Evolutionary conservation across 23 red algal genomes (phyloP), one percentile per base, ranked within the genome.

Genomic region (Gracilaria vermiculophylla): DNA sequence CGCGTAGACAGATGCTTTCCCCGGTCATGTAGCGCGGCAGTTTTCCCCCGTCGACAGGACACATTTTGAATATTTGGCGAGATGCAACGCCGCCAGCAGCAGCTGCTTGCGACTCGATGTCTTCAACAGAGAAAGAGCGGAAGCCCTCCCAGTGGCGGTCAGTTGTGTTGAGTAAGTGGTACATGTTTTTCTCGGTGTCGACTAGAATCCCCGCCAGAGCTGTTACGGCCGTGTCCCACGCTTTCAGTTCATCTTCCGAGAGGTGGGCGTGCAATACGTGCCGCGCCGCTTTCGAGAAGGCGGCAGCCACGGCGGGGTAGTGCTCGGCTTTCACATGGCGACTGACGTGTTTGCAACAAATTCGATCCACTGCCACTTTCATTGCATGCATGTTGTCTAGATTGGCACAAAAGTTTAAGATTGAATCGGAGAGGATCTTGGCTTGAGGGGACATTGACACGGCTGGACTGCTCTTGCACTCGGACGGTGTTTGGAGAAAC

Each of bases 261-360:
- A 90, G 16, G 69, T 52, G n/a, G 41, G 67, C 73, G 10, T 35
- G 33, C 19, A 90, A 47, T 0, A 78, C 56, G 20, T 66, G 41
- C 24, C 75, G 11, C 5, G 50, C 75, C 14, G 86, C 86, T 23
- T 42, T 56, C 2, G 31, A 50, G 69, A 90, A 90, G 1, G 72
- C 71, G 17, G 45, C 28, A 14, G 75, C 72, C 3, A 90, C 86
- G 8, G 56, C 86, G n/a, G 57, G 43, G 48, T 80, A 90, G 61
- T 90, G 86, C 8, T 66, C 86, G 19, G 32, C 28, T 54, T 80
- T 62, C 13, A 90, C 75, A 28, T 69, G 44, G 51, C 73, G 86
- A 69, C 71, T 78, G 0, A 90, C 86, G 41, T 90, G 86, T 37
- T 80, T 80, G 32, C 16, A 2, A 47, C 86, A 90, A 80, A 90